Evolutionary conservation across 2,329 filamentous ascomycete species (phyloP), one percentile per base, ranked within the genome.

Genomic region (Phyllosticta citribraziliensis): DNA sequence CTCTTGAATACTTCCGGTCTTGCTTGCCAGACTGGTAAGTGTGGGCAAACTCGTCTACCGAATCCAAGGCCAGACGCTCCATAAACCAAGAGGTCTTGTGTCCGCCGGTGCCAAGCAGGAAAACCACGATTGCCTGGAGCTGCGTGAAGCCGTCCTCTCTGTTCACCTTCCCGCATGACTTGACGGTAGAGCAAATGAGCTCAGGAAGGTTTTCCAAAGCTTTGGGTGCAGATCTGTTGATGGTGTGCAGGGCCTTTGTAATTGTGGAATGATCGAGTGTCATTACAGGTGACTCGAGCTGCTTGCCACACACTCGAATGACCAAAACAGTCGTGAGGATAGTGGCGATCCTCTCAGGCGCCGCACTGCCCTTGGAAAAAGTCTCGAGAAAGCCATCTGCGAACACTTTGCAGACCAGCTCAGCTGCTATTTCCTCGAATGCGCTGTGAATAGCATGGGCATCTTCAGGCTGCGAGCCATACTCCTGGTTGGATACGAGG

Each of bases 11-110:
- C 52, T 40, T 20, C 5, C 22, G n/a, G 2, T 35, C 53, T 25
- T 52, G 30, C 40, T 47, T 47, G 40, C 40, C 40, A 47, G 40
- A 47, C 19, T 68, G 67, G 1, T 67, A 70, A 35, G 64, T 61
- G 12, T 73, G 67, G 3, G 73, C 72, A 55, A 74, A 75, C n/a
- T 74, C 71, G 50, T 71, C 65, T 1, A 68, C 69, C 4, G 72
- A 69, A 47, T 75, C 72, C 3, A 75, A 63, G 6, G 72, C 74
- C 3, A 75, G 62, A 9, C 71, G 68, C 53, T 73, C 72, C 53
- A 75, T 47, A 12, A 70, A 73, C 69, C 71, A 73, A 70, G 58
- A 60, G 2, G 58, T 47, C 17, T 47, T 47, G 40, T n/a, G 40
- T 47, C 40, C 40, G 17, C 40, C 40, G 17, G 40, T 47, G 40